Base-by-base conservation (phyloP, 805 yeast species). In the Candida silvatica region DNA sequence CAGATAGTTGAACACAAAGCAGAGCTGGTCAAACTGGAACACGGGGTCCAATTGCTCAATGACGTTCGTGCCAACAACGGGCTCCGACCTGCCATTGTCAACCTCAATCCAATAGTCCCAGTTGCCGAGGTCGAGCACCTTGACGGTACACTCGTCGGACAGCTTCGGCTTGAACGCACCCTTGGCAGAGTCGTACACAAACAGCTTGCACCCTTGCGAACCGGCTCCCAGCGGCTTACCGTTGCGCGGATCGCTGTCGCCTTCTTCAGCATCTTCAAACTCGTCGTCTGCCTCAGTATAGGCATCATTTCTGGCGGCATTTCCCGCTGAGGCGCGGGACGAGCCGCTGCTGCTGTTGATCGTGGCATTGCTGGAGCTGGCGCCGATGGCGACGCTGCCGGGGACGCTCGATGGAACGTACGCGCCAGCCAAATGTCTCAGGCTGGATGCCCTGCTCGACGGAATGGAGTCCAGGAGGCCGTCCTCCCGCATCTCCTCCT, bases 1-100 rank as follows among this genome's bases (percentile, higher is more conserved):
- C 19, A 56, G 59, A 42, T 71, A 66, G 51, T 82, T 80, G 67
- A 84, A 86, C 11, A 80, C 68, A 44, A 86, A 80, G 1, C 83
- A 67, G 11, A 54, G 43, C 22, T 68, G 52, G 9, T 69, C 75
- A 41, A 63, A 67, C 49, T 78, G 75, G 51, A 83, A 78, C n/a
- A 70, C 64, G 2, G 92, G 85, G 48, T 71, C 77, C 56, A 85
- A 59, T 20, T 67, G 65, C 9, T 71, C 65, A 8, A 62, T 51
- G 17, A 80, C 52, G 3, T 51, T 52, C 4, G 66, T 53, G 2
- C 69, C 71, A 4, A 75, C 39, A 16, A 61, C 36, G 3, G 52
- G 44, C 4, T 50, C 16, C 6, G 7, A 4, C 11, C 14, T 17
- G 20, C 20, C 16, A n/a, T 27, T 16, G 8, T 51, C 48, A 6